Evolutionary conservation across 2,329 filamentous ascomycete genomes (phyloP), one percentile per base, ranked within the genome.

Genomic region (Fusarium lyarnte): DNA sequence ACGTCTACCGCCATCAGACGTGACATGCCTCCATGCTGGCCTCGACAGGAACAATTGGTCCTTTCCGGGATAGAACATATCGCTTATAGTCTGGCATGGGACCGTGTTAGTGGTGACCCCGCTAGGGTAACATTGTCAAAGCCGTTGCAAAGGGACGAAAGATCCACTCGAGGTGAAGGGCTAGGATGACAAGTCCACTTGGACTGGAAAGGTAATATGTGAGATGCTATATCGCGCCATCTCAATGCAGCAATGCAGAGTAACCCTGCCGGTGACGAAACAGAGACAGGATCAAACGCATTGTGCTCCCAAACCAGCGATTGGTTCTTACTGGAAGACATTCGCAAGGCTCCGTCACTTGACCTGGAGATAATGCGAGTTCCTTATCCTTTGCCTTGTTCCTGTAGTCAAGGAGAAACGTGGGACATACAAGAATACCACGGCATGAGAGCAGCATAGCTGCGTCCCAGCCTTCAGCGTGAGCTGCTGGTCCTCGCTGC

Each of bases 401-500:
- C 46, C 29, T 38, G 21, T 57, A 51, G 57, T 46, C 29, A 23
- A 43, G 36, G 33, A 59, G 42, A 71, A 63, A 51, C 47, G 53
- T 65, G 29, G 43, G 17, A 79, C 80, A 46, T 74, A 82, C 82
- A 46, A 84, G 73, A 47, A 84, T 74, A 13, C 78, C 78, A 35
- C 82, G 80, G 59, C 83, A 81, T 8, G 81, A 80, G 19, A 82
- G 74, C 23, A 84, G 69, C 76, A 84, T 80, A 21, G 79, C 74
- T n/a, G 78, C 78, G 67, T 83, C 81, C 73, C 81, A 82, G 7
- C 78, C 75, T 23, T 79, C 77, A 11, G 74, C 66, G 59, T 83
- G 81, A 29, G 79, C 79, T 10, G 72, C 74, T 14, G 79, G 74
- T n/a, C 83, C 83, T 25, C 83, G 81, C 51, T 81, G 78, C 69